Base-by-base conservation (phyloP, 2,329 filamentous ascomycete species). In the Calycina herbarum region DNA sequence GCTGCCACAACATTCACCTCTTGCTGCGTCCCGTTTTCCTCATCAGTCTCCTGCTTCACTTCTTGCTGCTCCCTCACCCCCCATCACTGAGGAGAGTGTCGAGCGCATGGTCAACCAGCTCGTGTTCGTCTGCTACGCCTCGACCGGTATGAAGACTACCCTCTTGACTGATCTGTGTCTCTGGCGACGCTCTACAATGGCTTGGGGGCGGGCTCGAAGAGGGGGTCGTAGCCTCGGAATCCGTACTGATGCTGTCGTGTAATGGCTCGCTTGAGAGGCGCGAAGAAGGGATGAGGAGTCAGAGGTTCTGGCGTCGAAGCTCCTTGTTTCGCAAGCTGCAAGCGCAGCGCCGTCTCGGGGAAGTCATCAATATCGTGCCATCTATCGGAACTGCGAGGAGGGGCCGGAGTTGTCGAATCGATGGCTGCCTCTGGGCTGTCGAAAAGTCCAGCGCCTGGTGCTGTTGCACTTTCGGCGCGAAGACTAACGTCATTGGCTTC, bases 291-390 rank as follows among this genome's bases (percentile, higher is more conserved):
- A 5, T 62, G 29, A 57, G 58, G 38, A 15, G 10, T 10, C 15
- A 40, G 42, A 56, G 45, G 57, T 33, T 68, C 31, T 13, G 61
- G 62, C 57, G 59, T 63, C 40, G 62, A 68, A 68, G 66, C 24
- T 66, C 31, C 35, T 64, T 58, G 63, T 68, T 70, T 57, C 2
- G 65, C 20, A 59, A 57, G 64, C 60, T 5, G 62, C 57, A 69
- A 68, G 66, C 61, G 68, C 57, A 13, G 35, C n/a, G 64, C 54
- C 45, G 58, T 61, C 64, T 71, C 60, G 57, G 33, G 66, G 20
- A 69, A 67, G 61, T 72, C 24, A 71, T 72, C 57, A 67, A 71
- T 69, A 66, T 69, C 63, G 64, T 71, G 62, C 62, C 42, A 69
- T 29, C 2, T 33, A 64, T 72, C 59, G 61, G 60, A 61, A 68